Evolutionary conservation across 1,284 basidiomycete species (phyloP), one percentile per base, ranked within the genome.

Genomic region (Rhodotorula glutinis): DNA sequence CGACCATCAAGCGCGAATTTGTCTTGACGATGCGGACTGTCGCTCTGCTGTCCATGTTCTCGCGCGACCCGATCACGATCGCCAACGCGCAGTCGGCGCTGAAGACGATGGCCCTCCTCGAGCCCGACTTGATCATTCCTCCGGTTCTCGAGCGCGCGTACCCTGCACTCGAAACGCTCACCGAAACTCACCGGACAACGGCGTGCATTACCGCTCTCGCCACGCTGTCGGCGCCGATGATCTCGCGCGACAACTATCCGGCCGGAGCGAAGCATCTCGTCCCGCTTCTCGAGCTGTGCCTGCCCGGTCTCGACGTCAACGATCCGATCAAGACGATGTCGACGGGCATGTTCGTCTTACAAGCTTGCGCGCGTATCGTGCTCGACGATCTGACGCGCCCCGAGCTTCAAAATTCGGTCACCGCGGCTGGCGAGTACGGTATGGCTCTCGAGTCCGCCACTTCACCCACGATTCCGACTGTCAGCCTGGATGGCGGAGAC

Each of bases 271-370:
- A 91, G 77, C 89, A 92, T 77, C 82, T 98, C 43, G 81, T 93
- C 3, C 91, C 93, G 27, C 83, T 98, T 27, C 84, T 98, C 63
- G 92, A 96, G 74, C 81, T 97, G 44, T 91, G 89, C 70, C 82
- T 98, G 51, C 94, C 95, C 21, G 92, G 92, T 9, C 91, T 96
- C 69, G 92, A 95, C 79, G 78, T 95, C 85, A 98, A 97, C 78
- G 94, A 98, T 73, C 91, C 93, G 0, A 83, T 85, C 72, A 98
- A 98, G 83, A 97, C 94, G 3, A 82, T 92, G 70, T 70, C 73
- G 25, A 77, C 76, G 16, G 74, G 72, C 40, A 75, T 76, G 71
- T 77, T 77, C 33, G 67, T 77, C 65, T 66, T 78, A 19, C 72
- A 75, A 78, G 75, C 66, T n/a, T 68, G 62, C 52, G 61, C 70